Percentiles rank a stretch among this genome's conserved stretches.
Conservation (phyloP, 208 protist species). For the Wallacemonas sp. region DNA sequence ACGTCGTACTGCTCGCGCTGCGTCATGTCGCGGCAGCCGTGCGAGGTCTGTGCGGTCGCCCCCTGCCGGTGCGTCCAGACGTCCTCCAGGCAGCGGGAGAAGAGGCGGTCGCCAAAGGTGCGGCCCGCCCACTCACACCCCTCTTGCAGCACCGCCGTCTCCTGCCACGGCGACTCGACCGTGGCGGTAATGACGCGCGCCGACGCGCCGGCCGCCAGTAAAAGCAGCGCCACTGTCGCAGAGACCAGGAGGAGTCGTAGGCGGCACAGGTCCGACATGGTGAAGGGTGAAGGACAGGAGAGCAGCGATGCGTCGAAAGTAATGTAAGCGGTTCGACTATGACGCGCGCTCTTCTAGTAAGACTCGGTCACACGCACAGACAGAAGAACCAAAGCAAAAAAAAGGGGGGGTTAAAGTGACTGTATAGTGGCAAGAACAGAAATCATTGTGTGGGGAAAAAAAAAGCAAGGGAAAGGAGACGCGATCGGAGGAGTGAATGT, state of each 20-base stretch:
- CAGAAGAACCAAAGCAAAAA: too few species aligned
- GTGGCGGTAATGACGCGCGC: conserved; percentile 48
- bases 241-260: neutral
- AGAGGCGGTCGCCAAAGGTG: conserved; percentile 25
- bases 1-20: conserved; percentile 41
- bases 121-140: conserved; percentile 56
- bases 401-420: too few species aligned
- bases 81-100: conserved; percentile 52
- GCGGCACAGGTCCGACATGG: too few species aligned
- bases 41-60: neutral
- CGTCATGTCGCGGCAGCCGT: conserved; percentile 26
- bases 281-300: neutral
- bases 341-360: too few species aligned
- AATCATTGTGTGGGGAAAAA: too few species aligned
- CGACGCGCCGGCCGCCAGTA: neutral
- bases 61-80: conserved; percentile 22
- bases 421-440: too few species aligned
- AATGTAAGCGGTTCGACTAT: too few species aligned
- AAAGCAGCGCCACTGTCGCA: neutral
- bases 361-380: too few species aligned
- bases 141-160: conserved; percentile 64
- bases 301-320: neutral
- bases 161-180: conserved; percentile 64
- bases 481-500: too few species aligned
- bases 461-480: too few species aligned